These are phyloP conservation scores for Pseudonitzschia pungens DNA, from an alignment of 108 stramenopile genomes.

Conservation along the genomic window DNA sequence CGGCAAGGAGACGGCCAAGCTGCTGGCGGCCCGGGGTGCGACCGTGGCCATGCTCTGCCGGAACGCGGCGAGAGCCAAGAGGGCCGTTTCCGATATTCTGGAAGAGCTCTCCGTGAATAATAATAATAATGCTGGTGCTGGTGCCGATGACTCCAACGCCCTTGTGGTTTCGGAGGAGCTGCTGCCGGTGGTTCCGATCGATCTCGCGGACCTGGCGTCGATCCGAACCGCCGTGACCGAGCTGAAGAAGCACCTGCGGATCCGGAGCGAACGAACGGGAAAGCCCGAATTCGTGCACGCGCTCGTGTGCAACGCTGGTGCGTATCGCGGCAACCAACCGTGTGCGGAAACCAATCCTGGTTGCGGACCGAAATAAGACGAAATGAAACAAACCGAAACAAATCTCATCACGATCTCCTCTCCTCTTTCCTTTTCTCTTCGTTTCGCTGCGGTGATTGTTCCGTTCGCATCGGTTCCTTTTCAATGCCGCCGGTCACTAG, in stretches of 20 bases:
- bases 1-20: slow-evolving; percentile 78
- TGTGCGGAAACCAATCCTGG: too few relatives aligned
- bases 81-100: slow-evolving; percentile 54
- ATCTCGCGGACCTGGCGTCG: slow-evolving; percentile 56
- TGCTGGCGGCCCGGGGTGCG: slow-evolving; percentile 67
- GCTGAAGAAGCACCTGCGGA: slow-evolving; percentile 21
- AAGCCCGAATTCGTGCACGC: slow-evolving; percentile 40
- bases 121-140: too few relatives aligned
- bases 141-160: background rate
- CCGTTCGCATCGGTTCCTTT: background rate
- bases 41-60: slow-evolving; percentile 73
- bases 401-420: too few relatives aligned
- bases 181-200: slow-evolving; percentile 50
- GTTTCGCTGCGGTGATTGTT: background rate
- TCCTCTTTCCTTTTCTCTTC: too few relatives aligned
- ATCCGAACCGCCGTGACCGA: slow-evolving; percentile 45
- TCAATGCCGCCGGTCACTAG: background rate
- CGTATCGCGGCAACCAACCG: background rate
- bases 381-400: too few relatives aligned
- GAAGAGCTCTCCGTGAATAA: slow-evolving; percentile 12
- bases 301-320: slow-evolving; percentile 85
- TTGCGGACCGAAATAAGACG: too few relatives aligned
- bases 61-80: slow-evolving; percentile 40
- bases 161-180: slow-evolving; percentile 5
- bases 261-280: background rate